phyloP scores from a whole-genome alignment of 176 grass and related monocot genomes.

The Aegilops tauschii region DNA sequence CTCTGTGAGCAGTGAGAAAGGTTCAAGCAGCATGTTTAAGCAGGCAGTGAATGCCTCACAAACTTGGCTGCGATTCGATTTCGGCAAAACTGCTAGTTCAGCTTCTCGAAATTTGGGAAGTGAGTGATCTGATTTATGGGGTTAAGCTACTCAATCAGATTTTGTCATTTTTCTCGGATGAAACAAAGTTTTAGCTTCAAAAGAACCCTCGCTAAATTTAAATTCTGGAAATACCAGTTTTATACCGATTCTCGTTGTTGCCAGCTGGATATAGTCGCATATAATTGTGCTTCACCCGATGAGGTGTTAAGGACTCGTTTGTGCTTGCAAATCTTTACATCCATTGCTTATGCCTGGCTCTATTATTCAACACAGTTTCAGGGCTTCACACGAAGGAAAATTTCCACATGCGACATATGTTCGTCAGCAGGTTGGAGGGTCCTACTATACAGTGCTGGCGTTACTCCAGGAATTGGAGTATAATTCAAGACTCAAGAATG shows the following conservation, averaged over 20 bases:
- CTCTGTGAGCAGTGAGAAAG: background rate
- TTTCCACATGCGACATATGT: background rate
- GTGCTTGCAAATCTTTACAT: background rate
- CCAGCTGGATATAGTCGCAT: background rate
- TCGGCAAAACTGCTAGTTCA: background rate
- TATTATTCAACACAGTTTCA: background rate
- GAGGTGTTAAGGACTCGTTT: background rate
- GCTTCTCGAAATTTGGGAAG: background rate
- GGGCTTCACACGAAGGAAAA: background rate
- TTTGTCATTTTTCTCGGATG: background rate
- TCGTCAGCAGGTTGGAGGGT: slow-evolving; percentile 7
- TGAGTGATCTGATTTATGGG: background rate
- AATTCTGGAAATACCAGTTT: background rate
- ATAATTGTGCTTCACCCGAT: background rate
- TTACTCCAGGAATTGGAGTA: slow-evolving; percentile 20
- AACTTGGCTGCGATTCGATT: background rate
- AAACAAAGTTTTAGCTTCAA: background rate
- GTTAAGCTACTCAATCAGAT: background rate
- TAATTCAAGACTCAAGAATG: background rate
- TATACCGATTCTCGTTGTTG: background rate
- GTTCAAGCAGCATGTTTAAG: background rate
- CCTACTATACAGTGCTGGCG: background rate
- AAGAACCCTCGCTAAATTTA: background rate
- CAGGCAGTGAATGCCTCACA: background rate
- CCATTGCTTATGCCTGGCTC: background rate